Conservation (phyloP, 768 basidiomycete genomes). For the Asterophora lycoperdoides region DNA sequence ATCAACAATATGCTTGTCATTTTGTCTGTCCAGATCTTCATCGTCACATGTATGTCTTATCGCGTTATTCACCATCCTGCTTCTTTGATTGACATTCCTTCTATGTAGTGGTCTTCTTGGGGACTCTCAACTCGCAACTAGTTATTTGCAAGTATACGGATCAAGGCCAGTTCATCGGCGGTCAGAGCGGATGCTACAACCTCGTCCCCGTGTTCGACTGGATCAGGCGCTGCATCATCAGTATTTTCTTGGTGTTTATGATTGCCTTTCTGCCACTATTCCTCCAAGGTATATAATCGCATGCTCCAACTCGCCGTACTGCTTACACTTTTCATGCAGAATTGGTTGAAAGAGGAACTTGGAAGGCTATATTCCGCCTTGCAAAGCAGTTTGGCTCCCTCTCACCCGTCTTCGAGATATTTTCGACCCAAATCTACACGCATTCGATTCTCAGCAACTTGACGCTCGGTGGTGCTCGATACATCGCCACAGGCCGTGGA, state of each 20-base stretch:
- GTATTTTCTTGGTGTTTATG: constrained; percentile 98
- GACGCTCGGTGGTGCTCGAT: constrained; percentile 96
- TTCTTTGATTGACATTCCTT: constrained; percentile 4
- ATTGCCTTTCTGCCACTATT: constrained; percentile 94
- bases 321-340: constrained; percentile 44
- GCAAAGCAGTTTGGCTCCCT: constrained; percentile 92
- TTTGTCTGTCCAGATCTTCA: constrained; percentile 92
- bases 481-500: constrained; percentile 98
- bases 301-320: not conserved
- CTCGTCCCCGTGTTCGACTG: constrained; percentile 89
- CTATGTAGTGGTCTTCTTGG: constrained; percentile 83
- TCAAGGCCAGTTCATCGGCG: constrained; percentile 67
- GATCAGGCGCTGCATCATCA: constrained; percentile 95
- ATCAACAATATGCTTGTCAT: constrained; percentile 99
- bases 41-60: constrained; percentile 71
- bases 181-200: constrained; percentile 90
- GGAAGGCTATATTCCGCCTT: constrained; percentile 85
- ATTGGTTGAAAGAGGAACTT: constrained; percentile 91
- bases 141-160: constrained; percentile 75
- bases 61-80: constrained; percentile 1
- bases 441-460: constrained; percentile 96
- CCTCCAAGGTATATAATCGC: constrained; percentile 69
- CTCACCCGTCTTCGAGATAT: constrained; percentile 96
- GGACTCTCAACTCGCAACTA: constrained; percentile 82
- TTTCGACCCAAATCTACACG: constrained; percentile 96